Evolutionary conservation across 768 basidiomycete species (phyloP).

Genomic region (Trametes cubensis): DNA sequence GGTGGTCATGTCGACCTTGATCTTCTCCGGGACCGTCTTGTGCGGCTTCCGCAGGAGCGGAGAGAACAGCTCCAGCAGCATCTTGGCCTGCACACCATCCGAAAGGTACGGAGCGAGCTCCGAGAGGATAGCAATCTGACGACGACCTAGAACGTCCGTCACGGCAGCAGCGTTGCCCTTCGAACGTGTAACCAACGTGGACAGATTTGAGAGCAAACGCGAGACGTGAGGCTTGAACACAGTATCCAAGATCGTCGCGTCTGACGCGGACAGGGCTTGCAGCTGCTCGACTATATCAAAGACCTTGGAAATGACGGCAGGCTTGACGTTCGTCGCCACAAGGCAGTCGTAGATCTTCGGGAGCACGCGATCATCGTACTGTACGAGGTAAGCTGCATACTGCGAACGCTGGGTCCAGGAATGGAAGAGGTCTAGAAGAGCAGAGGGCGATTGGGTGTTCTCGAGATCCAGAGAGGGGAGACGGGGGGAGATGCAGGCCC

Average conservation of each 20-base stretch:
- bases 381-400: conserved; percentile 64
- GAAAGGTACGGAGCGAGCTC: conserved; percentile 74
- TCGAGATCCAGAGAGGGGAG: conserved; percentile 74
- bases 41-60: conserved; percentile 80
- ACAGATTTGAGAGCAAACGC: conserved; percentile 69
- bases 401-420: conserved; percentile 67
- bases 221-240: conserved; percentile 74
- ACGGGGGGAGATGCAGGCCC: conserved; percentile 79
- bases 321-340: conserved; percentile 82
- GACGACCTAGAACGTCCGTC: conserved; percentile 69
- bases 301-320: conserved; percentile 74
- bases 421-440: conserved; percentile 82
- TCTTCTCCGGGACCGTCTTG: conserved; percentile 79
- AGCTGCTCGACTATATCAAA: conserved; percentile 85
- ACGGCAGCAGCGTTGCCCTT: conserved; percentile 49
- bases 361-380: conserved; percentile 67
- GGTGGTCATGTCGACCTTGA: conserved; percentile 79
- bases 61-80: conserved; percentile 69
- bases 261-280: conserved; percentile 54
- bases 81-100: conserved; percentile 70
- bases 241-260: conserved; percentile 49
- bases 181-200: conserved; percentile 65
- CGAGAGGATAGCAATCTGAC: conserved; percentile 83
- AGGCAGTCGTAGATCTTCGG: conserved; percentile 84
- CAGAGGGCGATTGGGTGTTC: conserved; percentile 90